Conservation (phyloP, 2,329 filamentous ascomycete species). For the Aspergillus latus region DNA sequence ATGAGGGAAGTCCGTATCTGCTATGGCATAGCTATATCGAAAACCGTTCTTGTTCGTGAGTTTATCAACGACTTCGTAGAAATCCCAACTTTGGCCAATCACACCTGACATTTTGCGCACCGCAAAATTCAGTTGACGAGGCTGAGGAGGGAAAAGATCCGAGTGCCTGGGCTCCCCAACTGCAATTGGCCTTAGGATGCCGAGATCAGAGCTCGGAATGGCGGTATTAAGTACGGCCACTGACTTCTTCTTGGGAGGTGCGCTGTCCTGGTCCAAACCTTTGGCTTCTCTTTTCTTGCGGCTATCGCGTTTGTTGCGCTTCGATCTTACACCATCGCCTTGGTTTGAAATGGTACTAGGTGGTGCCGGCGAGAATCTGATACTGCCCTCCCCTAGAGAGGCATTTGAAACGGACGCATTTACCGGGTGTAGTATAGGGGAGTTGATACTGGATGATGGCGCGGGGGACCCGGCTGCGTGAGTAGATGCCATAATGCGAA, state of each 20-base stretch:
- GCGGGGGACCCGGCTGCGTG: conserved; percentile 36
- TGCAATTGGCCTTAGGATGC: conserved; percentile 41
- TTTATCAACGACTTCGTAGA: conserved; percentile 46
- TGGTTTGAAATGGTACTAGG: conserved; percentile 29
- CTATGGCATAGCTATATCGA: conserved; percentile 86
- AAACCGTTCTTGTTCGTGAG: conserved; percentile 71
- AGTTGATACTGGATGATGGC: conserved; percentile 40
- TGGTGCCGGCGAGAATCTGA: conserved; percentile 37
- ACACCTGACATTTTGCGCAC: conserved; percentile 37
- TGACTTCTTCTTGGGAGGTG: conserved; percentile 39
- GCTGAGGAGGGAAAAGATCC: conserved; percentile 39
- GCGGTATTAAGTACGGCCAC: conserved; percentile 32
- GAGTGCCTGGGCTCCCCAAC: conserved; percentile 42
- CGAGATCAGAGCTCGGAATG: conserved; percentile 39
- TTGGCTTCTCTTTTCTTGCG: conserved; percentile 47
- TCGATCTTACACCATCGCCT: conserved; percentile 34
- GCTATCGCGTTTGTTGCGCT: conserved; percentile 45
- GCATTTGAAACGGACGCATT: conserved; percentile 31
- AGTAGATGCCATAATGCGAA: conserved; percentile 31
- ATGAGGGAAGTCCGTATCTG: conserved; percentile 81
- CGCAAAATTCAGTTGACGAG: conserved; percentile 42
- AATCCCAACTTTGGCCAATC: conserved; percentile 40
- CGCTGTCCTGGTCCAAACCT: conserved; percentile 38
- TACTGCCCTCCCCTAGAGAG: conserved; percentile 30
- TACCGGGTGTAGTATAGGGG: conserved; percentile 32